Evolutionary conservation across 2,329 filamentous ascomycete genomes (phyloP), one percentile per base, ranked within the genome.

Genomic region (Colletotrichum australisinense): DNA sequence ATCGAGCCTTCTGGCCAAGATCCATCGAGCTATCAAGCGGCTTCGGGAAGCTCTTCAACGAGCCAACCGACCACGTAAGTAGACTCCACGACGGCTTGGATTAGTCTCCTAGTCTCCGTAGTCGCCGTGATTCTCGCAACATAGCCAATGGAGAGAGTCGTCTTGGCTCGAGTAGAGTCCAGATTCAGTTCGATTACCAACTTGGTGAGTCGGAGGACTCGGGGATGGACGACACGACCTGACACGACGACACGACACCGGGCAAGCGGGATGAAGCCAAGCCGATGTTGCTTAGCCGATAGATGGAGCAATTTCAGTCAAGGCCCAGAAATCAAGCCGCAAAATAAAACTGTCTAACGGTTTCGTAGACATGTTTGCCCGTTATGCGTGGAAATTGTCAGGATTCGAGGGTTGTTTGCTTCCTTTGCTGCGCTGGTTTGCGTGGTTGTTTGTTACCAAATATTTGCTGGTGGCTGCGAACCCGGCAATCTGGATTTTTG

Each of bases 81-180:
- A 35, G 35, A 58, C 52, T 30, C 7, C 14, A 24, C 52, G 63
- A 68, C 46, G 63, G 57, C 59, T 38, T 35, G 49, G n/a, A 22
- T 28, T 72, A 69, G 69, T 26, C 42, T n/a, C 9, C 69, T 72
- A 69, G 69, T n/a, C 42, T n/a, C 9, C 69, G 19, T 24, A 52
- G 69, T 56, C 57, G 38, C 57, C 52, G 57, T 16, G 16, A 30
- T 52, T 30, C 58, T 56, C 28, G 52, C 46, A 26, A 30, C 28
- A 6, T n/a, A 16, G 49, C 57, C 58, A 63, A 69, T 72, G 9
- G 32, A 69, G 64, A 58, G 16, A 26, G 7, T 22, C 22, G 4
- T 8, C 56, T 24, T 52, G 30, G 28, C 6, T 28, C 28, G 35
- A 72, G 32, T 12, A 57, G 5, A 55, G 49, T 56, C 35, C 22